phyloP scores from a whole-genome alignment of 2,329 filamentous ascomycete genomes.

The Hymenoscyphus linearis region DNA sequence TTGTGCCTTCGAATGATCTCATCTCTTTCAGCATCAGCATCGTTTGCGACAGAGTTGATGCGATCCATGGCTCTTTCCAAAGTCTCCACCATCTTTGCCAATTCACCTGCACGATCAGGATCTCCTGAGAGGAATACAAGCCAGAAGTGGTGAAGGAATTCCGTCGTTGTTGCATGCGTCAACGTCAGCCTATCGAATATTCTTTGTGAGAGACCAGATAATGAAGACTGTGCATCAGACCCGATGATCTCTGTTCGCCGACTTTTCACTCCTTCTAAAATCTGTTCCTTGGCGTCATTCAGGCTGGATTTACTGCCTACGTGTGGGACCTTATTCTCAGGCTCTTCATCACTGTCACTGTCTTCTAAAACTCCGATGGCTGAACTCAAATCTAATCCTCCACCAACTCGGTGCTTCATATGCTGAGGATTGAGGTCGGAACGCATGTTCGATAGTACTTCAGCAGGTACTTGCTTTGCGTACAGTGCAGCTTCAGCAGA shows the following conservation, averaged over 20 bases:
- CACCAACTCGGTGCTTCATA: constrained; percentile 43
- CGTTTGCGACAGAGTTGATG: constrained; percentile 72
- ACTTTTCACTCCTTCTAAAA: constrained; percentile 59
- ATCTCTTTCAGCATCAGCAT: constrained; percentile 71
- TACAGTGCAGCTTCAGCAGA: constrained; percentile 44
- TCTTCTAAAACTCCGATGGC: constrained; percentile 67
- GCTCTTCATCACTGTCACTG: constrained; percentile 61
- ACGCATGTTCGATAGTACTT: constrained; percentile 61
- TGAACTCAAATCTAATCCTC: constrained; percentile 54
- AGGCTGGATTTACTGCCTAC: constrained; percentile 68
- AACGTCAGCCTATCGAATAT: constrained; percentile 60
- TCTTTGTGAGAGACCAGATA: constrained; percentile 40
- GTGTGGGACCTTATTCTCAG: constrained; percentile 45
- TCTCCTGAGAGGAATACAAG: constrained; percentile 85
- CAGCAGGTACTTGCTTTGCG: constrained; percentile 61
- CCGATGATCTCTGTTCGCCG: constrained; percentile 55
- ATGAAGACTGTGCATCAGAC: constrained; percentile 25
- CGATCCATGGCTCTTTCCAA: constrained; percentile 70
- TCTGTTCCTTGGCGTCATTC: constrained; percentile 57
- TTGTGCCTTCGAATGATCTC: constrained; percentile 62
- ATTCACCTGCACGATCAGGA: constrained; percentile 70
- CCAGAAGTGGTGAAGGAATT: constrained; percentile 99
- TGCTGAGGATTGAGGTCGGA: constrained; percentile 49
- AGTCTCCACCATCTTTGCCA: constrained; percentile 77
- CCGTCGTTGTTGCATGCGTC: constrained; percentile 87